A percentile compares a stretch with the other conserved stretches of the same genome.
Conservation (phyloP, 139 green algal genomes). For the Chlorella sp. region DNA sequence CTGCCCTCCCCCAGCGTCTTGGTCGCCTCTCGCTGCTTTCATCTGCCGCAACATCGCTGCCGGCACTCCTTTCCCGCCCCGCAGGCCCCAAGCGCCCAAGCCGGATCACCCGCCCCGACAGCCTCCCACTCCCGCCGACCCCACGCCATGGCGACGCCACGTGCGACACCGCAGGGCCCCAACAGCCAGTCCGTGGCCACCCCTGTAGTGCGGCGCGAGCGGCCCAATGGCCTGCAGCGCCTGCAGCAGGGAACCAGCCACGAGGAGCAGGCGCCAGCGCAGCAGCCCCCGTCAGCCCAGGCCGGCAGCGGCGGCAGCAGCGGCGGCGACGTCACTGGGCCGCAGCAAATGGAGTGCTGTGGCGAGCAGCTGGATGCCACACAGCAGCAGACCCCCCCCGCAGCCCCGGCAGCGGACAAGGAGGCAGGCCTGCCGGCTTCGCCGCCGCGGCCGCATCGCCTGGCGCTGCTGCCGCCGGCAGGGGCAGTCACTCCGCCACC, state of each 20-base stretch:
- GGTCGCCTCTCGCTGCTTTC: neutral
- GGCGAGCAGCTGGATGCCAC: too few species aligned
- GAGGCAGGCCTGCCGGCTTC: too few species aligned
- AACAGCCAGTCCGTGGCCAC: conserved; percentile 12
- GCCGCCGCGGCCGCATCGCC: too few species aligned
- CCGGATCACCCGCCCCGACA: neutral
- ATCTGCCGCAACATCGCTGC: neutral
- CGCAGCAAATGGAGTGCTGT: neutral
- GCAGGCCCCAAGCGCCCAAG: neutral
- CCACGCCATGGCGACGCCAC: neutral
- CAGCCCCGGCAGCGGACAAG: too few species aligned
- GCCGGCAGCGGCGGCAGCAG: neutral
- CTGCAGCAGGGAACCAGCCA: neutral
- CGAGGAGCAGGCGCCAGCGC: neutral
- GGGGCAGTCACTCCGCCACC: too few species aligned
- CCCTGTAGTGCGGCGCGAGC: neutral
- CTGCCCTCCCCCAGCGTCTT: too few species aligned
- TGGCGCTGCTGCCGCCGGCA: too few species aligned
- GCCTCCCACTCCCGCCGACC: too few species aligned
- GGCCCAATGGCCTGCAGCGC: neutral
- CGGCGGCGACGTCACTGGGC: neutral
- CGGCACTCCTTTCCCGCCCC: neutral
- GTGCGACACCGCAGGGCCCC: neutral
- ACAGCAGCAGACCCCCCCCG: too few species aligned
- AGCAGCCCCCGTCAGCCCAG: neutral